Base-by-base conservation (phyloP, 192 early-diverging fungal species). In the Coemansia sp. region DNA sequence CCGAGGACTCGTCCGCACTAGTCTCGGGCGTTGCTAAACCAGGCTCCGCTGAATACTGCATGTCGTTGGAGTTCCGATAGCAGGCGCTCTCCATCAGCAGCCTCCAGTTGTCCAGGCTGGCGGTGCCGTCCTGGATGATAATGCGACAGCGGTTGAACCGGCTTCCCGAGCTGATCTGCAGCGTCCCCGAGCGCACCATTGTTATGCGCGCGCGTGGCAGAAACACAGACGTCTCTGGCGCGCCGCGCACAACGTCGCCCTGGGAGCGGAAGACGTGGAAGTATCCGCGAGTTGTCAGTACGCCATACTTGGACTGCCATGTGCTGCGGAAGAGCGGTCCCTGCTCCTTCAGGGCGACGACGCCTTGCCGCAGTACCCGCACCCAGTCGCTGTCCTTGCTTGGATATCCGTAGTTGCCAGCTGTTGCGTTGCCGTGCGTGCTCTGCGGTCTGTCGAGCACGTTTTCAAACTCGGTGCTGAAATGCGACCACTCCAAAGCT, bases 251-350 rank as follows among this genome's bases (percentile, higher is more conserved):
- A 32, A 80, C 77, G 55, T 80, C 77, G 53, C 77, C 77, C 59
- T 80, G 77, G 33, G 77, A 80, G 49, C 77, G 72, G 55, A 80
- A 80, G 7, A 80, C 77, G 45, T 80, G 77, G 38, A 80, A 74
- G 58, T 74, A 80, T 0, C 77, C 77, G 13, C 73, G 72, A 19
- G 72, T 59, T 7, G 77, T 80, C 59, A 80, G 72, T 19, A 80
- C 77, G 38, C 72, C 72, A 66, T 74, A 80, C 66, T 74, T 80
- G 56, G 65, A 69, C 66, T 80, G 77, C 72, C 77, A 74, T 22
- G 72, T 80, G 72, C 77, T 80, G 42, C 77, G 68, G 34, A 80
- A 80, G 65, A 80, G 33, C 7, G 72, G 72, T 5, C 77, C 66
- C 32, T 74, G 61, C 66, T 74, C 77, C 45, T 70, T 70, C 34